Conservation (phyloP, 768 basidiomycete species). For the Pulveroboletus sp. region DNA sequence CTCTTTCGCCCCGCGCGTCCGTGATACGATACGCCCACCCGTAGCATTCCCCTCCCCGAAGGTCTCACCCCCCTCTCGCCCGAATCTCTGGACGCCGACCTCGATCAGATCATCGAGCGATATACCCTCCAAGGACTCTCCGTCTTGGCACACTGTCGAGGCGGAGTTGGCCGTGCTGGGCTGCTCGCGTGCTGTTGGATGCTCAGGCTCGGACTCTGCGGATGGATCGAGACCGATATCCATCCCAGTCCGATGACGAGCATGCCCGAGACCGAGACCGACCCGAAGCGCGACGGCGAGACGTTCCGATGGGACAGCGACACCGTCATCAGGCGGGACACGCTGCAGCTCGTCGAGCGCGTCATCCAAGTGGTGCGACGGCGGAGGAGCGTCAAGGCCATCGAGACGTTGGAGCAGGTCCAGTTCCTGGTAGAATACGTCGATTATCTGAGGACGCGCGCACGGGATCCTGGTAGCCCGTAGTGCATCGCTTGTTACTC, state of each 20-base stretch:
- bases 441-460: constrained; percentile 44
- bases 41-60: constrained; percentile 85
- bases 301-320: constrained; percentile 19
- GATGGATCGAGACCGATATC: constrained; percentile 45
- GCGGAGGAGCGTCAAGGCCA: constrained; percentile 81
- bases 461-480: background rate
- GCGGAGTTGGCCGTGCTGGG: constrained; percentile 91
- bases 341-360: constrained; percentile 65
- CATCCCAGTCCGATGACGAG: background rate
- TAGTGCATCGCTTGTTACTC: background rate
- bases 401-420: constrained; percentile 94
- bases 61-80: constrained; percentile 72
- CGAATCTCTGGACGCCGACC: constrained; percentile 57
- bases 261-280: constrained; percentile 17
- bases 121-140: constrained; percentile 73
- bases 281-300: constrained; percentile 2
- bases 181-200: constrained; percentile 91
- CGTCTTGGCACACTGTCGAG: constrained; percentile 86
- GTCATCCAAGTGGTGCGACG: constrained; percentile 70
- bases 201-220: constrained; percentile 86
- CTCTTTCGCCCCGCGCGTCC: background rate
- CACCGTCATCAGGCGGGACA: constrained; percentile 36
- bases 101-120: constrained; percentile 58
- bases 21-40: background rate
- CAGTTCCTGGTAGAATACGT: constrained; percentile 76